phyloP scores from a whole-genome alignment of 306 rosid genomes.

The Hippophae rhamnoides region DNA sequence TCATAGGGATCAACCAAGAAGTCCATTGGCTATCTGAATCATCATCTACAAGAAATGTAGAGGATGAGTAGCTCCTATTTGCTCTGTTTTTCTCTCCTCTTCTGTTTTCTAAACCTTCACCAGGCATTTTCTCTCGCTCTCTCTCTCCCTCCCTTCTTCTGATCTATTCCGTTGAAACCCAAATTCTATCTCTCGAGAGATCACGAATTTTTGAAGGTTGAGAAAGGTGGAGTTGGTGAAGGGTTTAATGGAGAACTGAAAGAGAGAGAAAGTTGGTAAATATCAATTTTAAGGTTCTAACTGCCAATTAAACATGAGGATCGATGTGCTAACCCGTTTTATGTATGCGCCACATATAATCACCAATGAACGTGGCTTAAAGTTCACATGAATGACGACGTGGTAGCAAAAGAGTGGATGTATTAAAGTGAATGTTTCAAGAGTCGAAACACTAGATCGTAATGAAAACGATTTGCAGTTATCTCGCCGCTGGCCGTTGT shows the following conservation, averaged over 20 bases:
- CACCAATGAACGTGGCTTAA: not conserved
- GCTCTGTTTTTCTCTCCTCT: constrained; percentile 28
- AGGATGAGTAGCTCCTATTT: constrained; percentile 19
- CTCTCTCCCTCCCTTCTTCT: not conserved
- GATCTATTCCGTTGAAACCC: too few species aligned
- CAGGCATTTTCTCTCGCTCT: constrained; percentile 26
- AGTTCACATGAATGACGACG: not conserved
- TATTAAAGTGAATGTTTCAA: not conserved
- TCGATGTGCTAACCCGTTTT: too few species aligned
- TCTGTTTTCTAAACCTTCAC: constrained; percentile 58
- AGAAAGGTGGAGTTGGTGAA: constrained; percentile 14
- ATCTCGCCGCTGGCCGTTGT: not conserved
- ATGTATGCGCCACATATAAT: not conserved
- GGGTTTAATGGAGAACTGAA: constrained; percentile 23
- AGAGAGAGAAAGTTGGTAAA: not conserved
- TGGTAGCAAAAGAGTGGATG: not conserved
- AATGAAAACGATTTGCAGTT: not conserved
- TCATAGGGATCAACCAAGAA: constrained; percentile 72
- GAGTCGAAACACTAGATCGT: not conserved
- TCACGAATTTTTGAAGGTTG: not conserved
- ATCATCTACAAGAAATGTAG: constrained; percentile 27
- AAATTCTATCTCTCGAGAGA: constrained; percentile 7
- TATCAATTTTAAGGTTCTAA: constrained; percentile 24
- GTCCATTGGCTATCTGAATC: constrained; percentile 52
- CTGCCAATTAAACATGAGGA: constrained; percentile 10